phyloP scores from a whole-genome alignment of 2,329 filamentous ascomycete genomes.

The Lachnellula cervina region DNA sequence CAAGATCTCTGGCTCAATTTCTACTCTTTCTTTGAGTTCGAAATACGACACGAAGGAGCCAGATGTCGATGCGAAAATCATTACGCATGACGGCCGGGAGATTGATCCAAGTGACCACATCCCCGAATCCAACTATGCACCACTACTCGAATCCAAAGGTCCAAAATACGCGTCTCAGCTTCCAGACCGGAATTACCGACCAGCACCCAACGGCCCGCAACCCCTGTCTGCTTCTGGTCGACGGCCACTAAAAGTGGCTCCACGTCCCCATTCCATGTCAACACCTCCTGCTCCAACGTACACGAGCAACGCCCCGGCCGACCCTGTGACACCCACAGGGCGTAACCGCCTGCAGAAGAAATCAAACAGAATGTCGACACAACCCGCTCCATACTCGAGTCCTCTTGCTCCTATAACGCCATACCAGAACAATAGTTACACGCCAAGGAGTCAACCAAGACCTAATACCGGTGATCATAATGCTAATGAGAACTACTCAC shows the following conservation, averaged over 20 bases:
- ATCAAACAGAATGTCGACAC: constrained; percentile 27
- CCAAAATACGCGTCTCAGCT: constrained; percentile 35
- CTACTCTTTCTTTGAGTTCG: constrained; percentile 24
- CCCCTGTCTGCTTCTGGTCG: constrained; percentile 47
- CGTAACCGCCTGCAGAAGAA: constrained; percentile 65
- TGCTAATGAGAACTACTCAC: constrained; percentile 25
- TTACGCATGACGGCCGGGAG: constrained; percentile 69
- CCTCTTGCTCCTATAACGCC: constrained; percentile 27
- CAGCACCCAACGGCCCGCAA: constrained; percentile 48
- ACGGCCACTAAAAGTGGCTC: constrained; percentile 46
- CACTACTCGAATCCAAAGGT: constrained; percentile 43
- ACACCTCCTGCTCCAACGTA: constrained; percentile 13
- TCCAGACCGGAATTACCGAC: constrained; percentile 35
- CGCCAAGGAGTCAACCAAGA: constrained; percentile 22
- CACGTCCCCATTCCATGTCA: constrained; percentile 45
- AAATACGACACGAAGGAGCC: constrained; percentile 32
- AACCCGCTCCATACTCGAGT: constrained; percentile 24
- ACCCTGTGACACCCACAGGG: constrained; percentile 36
- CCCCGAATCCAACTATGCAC: constrained; percentile 47
- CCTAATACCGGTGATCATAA: constrained; percentile 25
- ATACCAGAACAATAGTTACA: constrained; percentile 27
- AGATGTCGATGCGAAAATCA: constrained; percentile 63
- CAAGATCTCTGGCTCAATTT: constrained; percentile 33
- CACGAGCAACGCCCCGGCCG: constrained; percentile 31
- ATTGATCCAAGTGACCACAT: constrained; percentile 78